Evolutionary conservation across 768 basidiomycete genomes (phyloP), one percentile per base, ranked within the genome.

Genomic region (Pholiota conissans): DNA sequence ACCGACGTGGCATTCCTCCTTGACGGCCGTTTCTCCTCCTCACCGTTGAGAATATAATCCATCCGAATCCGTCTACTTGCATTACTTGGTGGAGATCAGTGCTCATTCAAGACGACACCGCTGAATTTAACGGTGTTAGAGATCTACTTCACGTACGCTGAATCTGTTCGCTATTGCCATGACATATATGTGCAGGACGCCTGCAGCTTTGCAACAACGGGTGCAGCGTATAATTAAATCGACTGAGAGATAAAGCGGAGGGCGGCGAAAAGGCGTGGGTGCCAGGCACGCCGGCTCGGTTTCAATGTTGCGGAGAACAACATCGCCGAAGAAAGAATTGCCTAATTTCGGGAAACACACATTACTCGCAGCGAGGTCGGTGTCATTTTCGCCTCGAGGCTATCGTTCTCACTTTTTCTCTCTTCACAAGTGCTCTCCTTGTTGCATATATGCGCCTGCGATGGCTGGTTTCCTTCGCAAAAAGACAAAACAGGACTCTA

Each of bases 391-490:
- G 59, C 64, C 64, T 65, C 64, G 61, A 61, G 64, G 61, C 55
- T 49, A 55, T 46, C 45, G 30, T 13, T 58, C 53, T 58, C 32
- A 53, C 51, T 40, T n/a, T 20, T 10, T 47, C 27, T 32, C 24
- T 48, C 45, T 48, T 27, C 46, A 46, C 29, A 45, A 22, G 37
- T n/a, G n/a, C 28, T 30, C 49, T 49, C 45, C n/a, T 20, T 47
- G 50, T 34, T 56, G 56, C 50, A 20, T 55, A 50, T 57, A 57
- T 61, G 52, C 39, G 29, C 32, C 8, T 27, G 68, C 71, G 69
- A 84, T 84, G 83, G 77, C 80, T 63, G 77, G 76, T 67, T 83
- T 84, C 73, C 74, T 84, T 69, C 83, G 80, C 73, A 83, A 73
- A 74, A 82, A 81, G 66, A 58, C 64, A 10, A 81, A 75, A 54